phyloP scores from a whole-genome alignment of 768 basidiomycete genomes.

The Kwoniella dejecticola region DNA sequence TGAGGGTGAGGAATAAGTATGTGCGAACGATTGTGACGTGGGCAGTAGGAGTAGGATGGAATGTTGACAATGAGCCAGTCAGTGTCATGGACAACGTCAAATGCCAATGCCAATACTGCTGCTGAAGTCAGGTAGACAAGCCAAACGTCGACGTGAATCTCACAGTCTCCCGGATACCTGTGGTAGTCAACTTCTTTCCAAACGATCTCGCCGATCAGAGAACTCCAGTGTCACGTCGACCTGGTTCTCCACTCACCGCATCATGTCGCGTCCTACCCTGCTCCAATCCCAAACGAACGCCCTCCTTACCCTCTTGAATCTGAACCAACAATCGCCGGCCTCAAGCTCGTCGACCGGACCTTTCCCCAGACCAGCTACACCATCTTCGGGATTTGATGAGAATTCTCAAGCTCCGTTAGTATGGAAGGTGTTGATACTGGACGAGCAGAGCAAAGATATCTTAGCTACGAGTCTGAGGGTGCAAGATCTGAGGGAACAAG shows the following conservation, averaged over 20 bases:
- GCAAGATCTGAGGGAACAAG: constrained; percentile 93
- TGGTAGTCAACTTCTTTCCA: too few species aligned
- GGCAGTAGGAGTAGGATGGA: neutral
- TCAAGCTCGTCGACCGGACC: constrained; percentile 54
- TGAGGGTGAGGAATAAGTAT: neutral
- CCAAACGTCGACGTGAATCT: too few species aligned
- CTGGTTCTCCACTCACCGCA: neutral
- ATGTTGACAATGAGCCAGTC: neutral
- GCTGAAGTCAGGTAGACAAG: too few species aligned
- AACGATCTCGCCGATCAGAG: too few species aligned
- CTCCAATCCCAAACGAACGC: constrained; percentile 87
- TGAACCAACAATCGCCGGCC: constrained; percentile 65
- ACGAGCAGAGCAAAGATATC: constrained; percentile 94
- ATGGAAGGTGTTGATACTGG: constrained; percentile 95
- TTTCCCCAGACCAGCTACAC: constrained; percentile 54
- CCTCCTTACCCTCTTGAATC: constrained; percentile 79
- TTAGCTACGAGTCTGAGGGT: constrained; percentile 93
- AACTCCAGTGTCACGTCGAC: too few species aligned
- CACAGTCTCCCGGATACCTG: too few species aligned
- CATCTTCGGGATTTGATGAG: constrained; percentile 47
- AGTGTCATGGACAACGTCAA: neutral
- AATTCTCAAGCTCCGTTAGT: constrained; percentile 66
- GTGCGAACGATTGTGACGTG: neutral
- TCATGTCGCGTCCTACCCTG: constrained; percentile 59
- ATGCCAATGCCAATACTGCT: too few species aligned